Evolutionary conservation across 768 basidiomycete species (phyloP).

Genomic region (Panus rudis): DNA sequence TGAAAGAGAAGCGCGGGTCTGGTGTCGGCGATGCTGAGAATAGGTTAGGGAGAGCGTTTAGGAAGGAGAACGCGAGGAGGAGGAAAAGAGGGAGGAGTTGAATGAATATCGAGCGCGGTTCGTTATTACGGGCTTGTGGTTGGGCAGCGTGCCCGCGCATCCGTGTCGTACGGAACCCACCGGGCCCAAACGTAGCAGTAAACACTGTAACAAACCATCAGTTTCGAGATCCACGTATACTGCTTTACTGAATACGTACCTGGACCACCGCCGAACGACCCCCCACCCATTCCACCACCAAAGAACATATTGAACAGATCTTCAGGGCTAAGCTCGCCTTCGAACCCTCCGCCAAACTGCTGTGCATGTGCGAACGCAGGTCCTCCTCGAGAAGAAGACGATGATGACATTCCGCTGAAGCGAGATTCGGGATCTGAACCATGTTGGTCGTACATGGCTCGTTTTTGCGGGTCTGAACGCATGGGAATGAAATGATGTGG

Average conservation of each 20-base stretch:
- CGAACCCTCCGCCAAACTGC: slow-evolving; percentile 46
- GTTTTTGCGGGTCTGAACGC: slow-evolving; percentile 72
- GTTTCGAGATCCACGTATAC: slow-evolving; percentile 12
- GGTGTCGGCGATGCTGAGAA: slow-evolving; percentile 62
- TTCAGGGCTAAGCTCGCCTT: slow-evolving; percentile 88
- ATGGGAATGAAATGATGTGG: not conserved
- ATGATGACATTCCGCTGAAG: slow-evolving; percentile 63
- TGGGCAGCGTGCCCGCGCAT: slow-evolving; percentile 28
- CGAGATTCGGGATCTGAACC: slow-evolving; percentile 88
- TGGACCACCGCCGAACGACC: slow-evolving; percentile 51
- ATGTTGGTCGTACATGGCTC: slow-evolving; percentile 76
- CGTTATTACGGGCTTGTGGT: slow-evolving; percentile 32
- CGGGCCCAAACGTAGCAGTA: slow-evolving; percentile 70
- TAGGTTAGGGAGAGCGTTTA: slow-evolving; percentile 73
- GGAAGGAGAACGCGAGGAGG: slow-evolving; percentile 76
- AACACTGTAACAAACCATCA: slow-evolving; percentile 43
- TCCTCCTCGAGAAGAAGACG: slow-evolving; percentile 33
- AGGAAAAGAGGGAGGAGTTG: slow-evolving; percentile 83
- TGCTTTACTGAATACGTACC: slow-evolving; percentile 17
- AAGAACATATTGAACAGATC: slow-evolving; percentile 99
- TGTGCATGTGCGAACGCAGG: slow-evolving; percentile 12
- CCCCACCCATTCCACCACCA: slow-evolving; percentile 58
- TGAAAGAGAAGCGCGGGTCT: slow-evolving; percentile 77
- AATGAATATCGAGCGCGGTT: slow-evolving; percentile 56
- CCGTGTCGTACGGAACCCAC: slow-evolving; percentile 72